Base-by-base conservation (phyloP, 192 early-diverging fungal species). In the Chytriomyces hyalinus region DNA sequence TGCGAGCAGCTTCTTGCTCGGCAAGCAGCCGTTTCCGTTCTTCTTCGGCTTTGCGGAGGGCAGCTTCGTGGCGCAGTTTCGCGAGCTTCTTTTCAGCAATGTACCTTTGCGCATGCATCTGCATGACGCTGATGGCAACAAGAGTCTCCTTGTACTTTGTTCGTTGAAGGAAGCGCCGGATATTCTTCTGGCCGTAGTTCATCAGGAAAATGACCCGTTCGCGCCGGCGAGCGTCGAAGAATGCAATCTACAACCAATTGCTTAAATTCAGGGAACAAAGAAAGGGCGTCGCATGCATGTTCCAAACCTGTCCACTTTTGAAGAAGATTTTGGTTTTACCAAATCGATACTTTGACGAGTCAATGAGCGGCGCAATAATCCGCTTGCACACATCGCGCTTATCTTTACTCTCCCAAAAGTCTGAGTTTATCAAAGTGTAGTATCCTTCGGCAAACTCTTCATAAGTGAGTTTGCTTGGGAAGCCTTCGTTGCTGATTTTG, bases 271-370 rank as follows among this genome's bases (percentile, higher is more conserved):
- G 4, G 36, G 10, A n/a, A 62, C 0, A 36, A 36, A 36, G 36
- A 36, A 36, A 36, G 36, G 3, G 4, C 1, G 36, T 36, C 36
- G 36, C 36, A 36, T 36, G 36, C 36, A 36, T 36, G 36, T 36
- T 4, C n/a, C 24, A 46, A 9, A 77, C 75, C 88, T 95, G 92
- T 70, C 98, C 98, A 46, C 95, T 92, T 44, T 97, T 92, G 94
- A 99, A 98, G 87, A 99, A 99, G 51, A 99, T 92, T 83, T 99
- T 98, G 8, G 95, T 94, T 43, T 90, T 82, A 65, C 98, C 98
- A 20, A 98, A 87, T 86, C 97, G 95, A 83, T 89, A 98, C 67
- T 96, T 95, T 17, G 59, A 11, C 6, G 83, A 72, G 46, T 87
- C 80, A 80, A 91, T 85, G 7, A 66, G 36, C 3, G 26, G 62